Evolutionary conservation across 1,139 yeast species (phyloP).

Genomic region (Wickerhamiella pararugosa): DNA sequence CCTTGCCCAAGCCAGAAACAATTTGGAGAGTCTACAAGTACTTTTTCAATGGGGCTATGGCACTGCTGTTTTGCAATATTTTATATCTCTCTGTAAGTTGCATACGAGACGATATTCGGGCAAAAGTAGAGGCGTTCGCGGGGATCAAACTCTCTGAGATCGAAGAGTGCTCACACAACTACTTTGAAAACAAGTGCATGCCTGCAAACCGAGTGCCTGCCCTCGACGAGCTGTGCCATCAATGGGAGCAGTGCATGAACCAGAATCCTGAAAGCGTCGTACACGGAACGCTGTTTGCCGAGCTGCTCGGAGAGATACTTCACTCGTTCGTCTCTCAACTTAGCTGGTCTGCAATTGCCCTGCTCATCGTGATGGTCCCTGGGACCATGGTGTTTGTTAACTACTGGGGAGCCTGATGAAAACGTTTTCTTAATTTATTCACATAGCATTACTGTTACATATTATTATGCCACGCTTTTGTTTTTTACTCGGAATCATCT

Average conservation of each 20-base stretch:
- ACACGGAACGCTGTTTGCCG: slow-evolving; percentile 62
- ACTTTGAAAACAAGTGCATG: slow-evolving; percentile 54
- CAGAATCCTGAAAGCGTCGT: slow-evolving; percentile 73
- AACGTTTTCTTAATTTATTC: neutral
- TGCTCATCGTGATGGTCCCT: slow-evolving; percentile 30
- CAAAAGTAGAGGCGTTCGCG: no score
- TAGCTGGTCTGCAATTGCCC: slow-evolving; percentile 55
- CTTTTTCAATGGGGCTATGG: no score
- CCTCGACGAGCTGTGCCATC: slow-evolving; percentile 51
- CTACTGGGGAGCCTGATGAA: neutral
- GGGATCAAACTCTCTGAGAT: slow-evolving; percentile 38
- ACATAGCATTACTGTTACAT: neutral
- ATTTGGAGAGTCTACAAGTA: no score
- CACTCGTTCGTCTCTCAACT: slow-evolving; percentile 65
- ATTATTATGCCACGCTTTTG: slow-evolving; percentile 2
- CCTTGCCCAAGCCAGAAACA: no score
- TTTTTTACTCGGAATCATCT: neutral
- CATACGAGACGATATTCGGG: no score
- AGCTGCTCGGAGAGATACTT: slow-evolving; percentile 65
- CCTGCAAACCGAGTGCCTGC: slow-evolving; percentile 47
- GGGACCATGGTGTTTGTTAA: slow-evolving; percentile 32
- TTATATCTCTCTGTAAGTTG: no score
- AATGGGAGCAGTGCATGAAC: slow-evolving; percentile 77
- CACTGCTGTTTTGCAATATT: no score
- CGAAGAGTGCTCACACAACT: slow-evolving; percentile 54